Base-by-base conservation (phyloP, 495 filamentous ascomycete genomes). In the Friedmanniomyces simplex region DNA sequence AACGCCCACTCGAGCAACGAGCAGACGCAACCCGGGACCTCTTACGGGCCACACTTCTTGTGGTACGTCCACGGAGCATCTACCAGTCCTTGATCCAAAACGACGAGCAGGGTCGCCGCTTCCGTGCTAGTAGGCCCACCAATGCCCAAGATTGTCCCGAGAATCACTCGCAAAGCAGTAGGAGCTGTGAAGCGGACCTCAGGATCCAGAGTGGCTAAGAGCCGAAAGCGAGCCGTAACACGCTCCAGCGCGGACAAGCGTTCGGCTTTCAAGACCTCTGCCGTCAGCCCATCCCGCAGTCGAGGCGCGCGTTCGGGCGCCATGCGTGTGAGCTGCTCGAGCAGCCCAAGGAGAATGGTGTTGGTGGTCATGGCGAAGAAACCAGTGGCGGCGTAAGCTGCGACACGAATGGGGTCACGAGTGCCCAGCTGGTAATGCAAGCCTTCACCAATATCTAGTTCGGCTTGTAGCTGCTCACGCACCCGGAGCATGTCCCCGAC, bases 301-400 rank as follows among this genome's bases (percentile, higher is more conserved):
- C 2, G 10, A 11, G 49, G 16, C 10, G 49, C 16, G 5, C 11
- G 3, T 2, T 32, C 8, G 13, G n/a, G 16, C 13, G 25, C 12
- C 11, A 52, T 3, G 2, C 2, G 13, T 3, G n/a, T 26, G 30
- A 37, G 2, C 10, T 37, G 49, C 16, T 52, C 13, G 16, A 14
- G 2, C 26, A 52, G 2, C 3, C 49, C 49, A 3, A 52, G 25
- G 2, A 56, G 13, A 10, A 56, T 49, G 5, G 45, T 56, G 24
- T 56, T 49, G 2, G 43, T 48, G 10, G 42, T 56, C 7, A 56
- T 56, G 2, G 32, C 18, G 54, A 56, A 56, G 43, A 56, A 56
- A 3, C 54, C 54, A 10, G 32, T 56, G 16, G 45, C 45, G 16
- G 54, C 54, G 48, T 56, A 56, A 2, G 43, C 25, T 13, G 54